Percentiles rank a stretch among this genome's conserved stretches.
phyloP scores from a whole-genome alignment of 345 rosid genomes.

The Crucihimalaya himalaica region DNA sequence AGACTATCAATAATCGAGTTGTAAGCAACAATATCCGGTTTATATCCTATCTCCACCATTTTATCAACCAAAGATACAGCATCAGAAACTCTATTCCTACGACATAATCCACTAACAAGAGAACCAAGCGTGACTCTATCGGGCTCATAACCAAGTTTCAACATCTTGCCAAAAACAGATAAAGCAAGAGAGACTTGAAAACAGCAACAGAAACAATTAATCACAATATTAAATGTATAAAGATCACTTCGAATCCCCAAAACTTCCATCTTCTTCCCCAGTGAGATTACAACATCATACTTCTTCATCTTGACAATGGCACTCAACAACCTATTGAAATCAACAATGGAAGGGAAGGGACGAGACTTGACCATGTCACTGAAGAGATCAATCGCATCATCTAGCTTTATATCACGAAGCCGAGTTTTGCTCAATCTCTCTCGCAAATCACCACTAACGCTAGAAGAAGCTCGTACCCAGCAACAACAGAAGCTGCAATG shows the following conservation, averaged over 20 bases:
- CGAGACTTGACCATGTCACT: constrained; percentile 27
- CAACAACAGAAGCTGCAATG: constrained; percentile 24
- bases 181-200: constrained; percentile 34
- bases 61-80: constrained; percentile 27
- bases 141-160: constrained; percentile 35
- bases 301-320: constrained; percentile 33
- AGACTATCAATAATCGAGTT: constrained; percentile 30
- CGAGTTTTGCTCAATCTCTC: constrained; percentile 17
- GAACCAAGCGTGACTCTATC: constrained; percentile 25
- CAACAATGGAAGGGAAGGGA: constrained; percentile 23
- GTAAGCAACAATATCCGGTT: constrained; percentile 22
- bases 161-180: constrained; percentile 29
- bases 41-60: constrained; percentile 30
- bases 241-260: constrained; percentile 23
- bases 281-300: constrained; percentile 29
- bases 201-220: constrained; percentile 31
- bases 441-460: constrained; percentile 1
- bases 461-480: constrained; percentile 19
- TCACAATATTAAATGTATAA: constrained; percentile 32
- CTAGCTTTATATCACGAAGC: constrained; percentile 21
- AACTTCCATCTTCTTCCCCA: constrained; percentile 31
- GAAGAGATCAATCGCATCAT: constrained; percentile 34
- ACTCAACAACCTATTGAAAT: constrained; percentile 29
- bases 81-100: constrained; percentile 14
- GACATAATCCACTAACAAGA: constrained; percentile 31